Evolutionary conservation across 805 yeast species (phyloP).

Genomic region (Candida koratica): DNA sequence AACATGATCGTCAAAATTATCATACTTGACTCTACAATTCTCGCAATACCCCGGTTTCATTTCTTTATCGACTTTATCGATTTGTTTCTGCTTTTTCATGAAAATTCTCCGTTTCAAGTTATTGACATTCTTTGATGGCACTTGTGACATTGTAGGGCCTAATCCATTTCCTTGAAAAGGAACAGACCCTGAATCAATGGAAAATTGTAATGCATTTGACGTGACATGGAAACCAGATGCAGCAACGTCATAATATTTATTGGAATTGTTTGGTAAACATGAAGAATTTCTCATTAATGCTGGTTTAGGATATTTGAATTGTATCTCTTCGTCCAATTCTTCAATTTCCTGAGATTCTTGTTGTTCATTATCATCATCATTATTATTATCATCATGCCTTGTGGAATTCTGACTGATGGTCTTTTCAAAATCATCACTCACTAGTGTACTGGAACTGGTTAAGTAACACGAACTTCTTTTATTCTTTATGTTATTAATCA

Average conservation of each 20-base stretch:
- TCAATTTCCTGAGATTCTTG: constrained; percentile 15
- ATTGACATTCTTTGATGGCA: constrained; percentile 49
- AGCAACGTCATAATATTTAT: constrained; percentile 41
- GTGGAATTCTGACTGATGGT: constrained; percentile 10
- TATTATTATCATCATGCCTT: constrained; percentile 2
- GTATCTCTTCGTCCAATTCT: constrained; percentile 11
- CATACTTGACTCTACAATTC: constrained; percentile 83
- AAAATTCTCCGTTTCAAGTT: constrained; percentile 45
- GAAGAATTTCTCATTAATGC: constrained; percentile 31
- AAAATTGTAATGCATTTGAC: constrained; percentile 38
- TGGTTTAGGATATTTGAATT: constrained; percentile 27
- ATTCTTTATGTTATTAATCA: constrained; percentile 26
- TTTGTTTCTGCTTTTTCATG: constrained; percentile 35
- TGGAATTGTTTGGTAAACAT: constrained; percentile 31
- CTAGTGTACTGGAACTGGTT: constrained; percentile 29
- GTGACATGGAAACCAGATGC: constrained; percentile 45
- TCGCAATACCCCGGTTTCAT: constrained; percentile 81
- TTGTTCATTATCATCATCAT: constrained; percentile 8
- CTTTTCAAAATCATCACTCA: constrained; percentile 14
- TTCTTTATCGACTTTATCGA: constrained; percentile 22
- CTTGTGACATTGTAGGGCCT: constrained; percentile 57
- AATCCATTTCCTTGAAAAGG: constrained; percentile 50
- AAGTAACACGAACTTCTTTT: constrained; percentile 16
- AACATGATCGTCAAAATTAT: constrained; percentile 74
- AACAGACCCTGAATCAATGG: constrained; percentile 38